Base-by-base conservation (phyloP, 371 early-diverging fungal species). In the Zopfochytrium polystomum region DNA sequence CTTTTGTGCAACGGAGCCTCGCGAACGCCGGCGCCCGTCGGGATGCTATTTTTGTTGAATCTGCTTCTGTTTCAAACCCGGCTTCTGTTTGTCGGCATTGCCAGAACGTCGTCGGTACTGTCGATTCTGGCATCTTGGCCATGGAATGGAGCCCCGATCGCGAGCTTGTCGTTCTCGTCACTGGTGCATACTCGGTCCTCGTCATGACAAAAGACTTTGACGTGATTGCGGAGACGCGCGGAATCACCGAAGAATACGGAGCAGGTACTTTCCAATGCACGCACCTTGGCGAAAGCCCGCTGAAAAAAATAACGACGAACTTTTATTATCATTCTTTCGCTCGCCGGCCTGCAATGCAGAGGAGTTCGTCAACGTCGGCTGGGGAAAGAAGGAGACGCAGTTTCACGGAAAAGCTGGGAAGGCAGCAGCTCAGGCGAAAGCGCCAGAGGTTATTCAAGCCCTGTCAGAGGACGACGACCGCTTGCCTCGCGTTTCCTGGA, bases 371-470 rank as follows among this genome's bases (percentile, higher is more conserved):
- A 85, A 78, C 52, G 86, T 98, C n/a, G 98, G 98, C 34, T 98
- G 98, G 98, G 98, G 98, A 51, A 87, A 83, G 55, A 93, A 92
- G 59, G 96, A 94, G 68, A 98, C 98, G 6, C 98, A 98, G 70
- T 98, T 96, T 68, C 96, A 96, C 66, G 98, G 98, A 38, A 83
- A 85, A 18, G 90, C 77, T 27, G 95, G 94, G 54, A 96, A 94
- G 69, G 76, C 73, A 46, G 90, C 90, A 5, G 92, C 88, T 6
- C 68, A 74, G 49, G 67, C 79, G 7, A 56, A 58, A 26, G 57
- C 13, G 48, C 26, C 0, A 38, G 33, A 22, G 2, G 65, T n/a
- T 6, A 7, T 15, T 35, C 6, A 55, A 13, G 15, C 34, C 42
- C 43, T 64, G 69, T 86, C 89, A 3, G 72, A 74, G 0, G 86